These are phyloP conservation scores for Litsea cubeba DNA, from an alignment of 164 flowering plant genomes.

Conservation along the genomic window DNA sequence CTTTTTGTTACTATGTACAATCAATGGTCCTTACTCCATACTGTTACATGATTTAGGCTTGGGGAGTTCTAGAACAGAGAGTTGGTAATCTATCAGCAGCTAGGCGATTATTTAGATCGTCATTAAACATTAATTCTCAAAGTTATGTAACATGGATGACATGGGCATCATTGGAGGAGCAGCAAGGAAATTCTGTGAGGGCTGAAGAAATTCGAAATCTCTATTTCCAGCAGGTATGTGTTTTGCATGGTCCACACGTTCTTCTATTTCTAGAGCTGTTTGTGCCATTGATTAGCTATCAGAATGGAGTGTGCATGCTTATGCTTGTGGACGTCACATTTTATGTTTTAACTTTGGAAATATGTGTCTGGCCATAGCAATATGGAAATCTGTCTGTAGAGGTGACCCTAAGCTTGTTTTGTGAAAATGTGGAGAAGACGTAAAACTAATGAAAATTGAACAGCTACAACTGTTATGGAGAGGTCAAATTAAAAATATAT, in stretches of 20 bases:
- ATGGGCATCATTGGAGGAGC: constrained; percentile 89
- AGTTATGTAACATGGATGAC: constrained; percentile 98
- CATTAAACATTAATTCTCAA: constrained; percentile 80
- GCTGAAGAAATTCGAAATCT: constrained; percentile 93
- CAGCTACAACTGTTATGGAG: too few relatives aligned
- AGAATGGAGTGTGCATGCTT: neutral
- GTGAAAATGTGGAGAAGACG: neutral
- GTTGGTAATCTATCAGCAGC: constrained; percentile 80
- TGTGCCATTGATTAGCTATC: neutral
- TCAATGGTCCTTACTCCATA: too few relatives aligned
- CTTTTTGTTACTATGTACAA: too few relatives aligned
- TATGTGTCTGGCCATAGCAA: neutral
- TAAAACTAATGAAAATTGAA: neutral
- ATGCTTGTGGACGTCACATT: neutral
- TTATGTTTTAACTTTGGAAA: neutral
- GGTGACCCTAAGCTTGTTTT: neutral
- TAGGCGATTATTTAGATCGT: constrained; percentile 79
- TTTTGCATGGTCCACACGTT: neutral
- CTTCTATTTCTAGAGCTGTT: neutral
- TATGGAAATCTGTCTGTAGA: neutral
- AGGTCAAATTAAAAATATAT: too few relatives aligned
- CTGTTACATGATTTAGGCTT: constrained; percentile 49
- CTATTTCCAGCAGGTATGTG: constrained; percentile 79
- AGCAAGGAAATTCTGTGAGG: constrained; percentile 78
- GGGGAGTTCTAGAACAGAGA: constrained; percentile 95